Base-by-base conservation (phyloP, 2,329 filamentous ascomycete species). In the Helicocarpus griseus region DNA sequence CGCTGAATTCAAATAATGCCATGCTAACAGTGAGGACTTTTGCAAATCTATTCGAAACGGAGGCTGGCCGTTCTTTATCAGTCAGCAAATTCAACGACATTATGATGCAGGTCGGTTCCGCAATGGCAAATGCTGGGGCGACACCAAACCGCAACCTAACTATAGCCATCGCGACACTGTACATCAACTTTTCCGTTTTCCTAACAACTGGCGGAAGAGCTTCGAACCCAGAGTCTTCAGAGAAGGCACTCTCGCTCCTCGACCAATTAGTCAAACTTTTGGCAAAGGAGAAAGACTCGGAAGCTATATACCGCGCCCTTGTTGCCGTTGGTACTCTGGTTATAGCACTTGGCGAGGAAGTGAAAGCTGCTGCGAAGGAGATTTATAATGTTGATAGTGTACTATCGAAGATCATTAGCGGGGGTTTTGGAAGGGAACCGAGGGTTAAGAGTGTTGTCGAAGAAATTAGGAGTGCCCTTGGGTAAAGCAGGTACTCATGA, bases 21-120 rank as follows among this genome's bases (percentile, higher is more conserved):
- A 95, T 97, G 85, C 86, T 98, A 75, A 83, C 85, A 0, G 76
- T 89, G 11, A 86, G 93, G 3, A 80, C 85, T 13, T 76, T 97
- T 46, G 84, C 82, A 28, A 98, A 98, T 60, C 73, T 96, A 6
- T 95, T 96, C 63, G 78, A 81, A 54, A 87, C 87, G 0, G 72
- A 80, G 0, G 76, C 84, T 52, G 93, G 93, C 14, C 81, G 87
- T 21, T 72, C 74, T 43, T 70, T 88, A 3, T 80, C 82, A 5
- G 77, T 80, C 11, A 72, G 71, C 19, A 73, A 75, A 40, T 80
- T 83, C 19, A 78, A 83, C 38, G 74, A 77, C 36, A 78, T 86
- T 4, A 72, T 87, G 4, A 68, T 73, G 2, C 78, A 85, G 26
- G 71, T 94, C 7, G 78, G 36, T 48, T 77, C 79, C 0, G 78